Evolutionary conservation across 2,329 filamentous ascomycete genomes (phyloP).

Genomic region (Trichoderma asperellum): DNA sequence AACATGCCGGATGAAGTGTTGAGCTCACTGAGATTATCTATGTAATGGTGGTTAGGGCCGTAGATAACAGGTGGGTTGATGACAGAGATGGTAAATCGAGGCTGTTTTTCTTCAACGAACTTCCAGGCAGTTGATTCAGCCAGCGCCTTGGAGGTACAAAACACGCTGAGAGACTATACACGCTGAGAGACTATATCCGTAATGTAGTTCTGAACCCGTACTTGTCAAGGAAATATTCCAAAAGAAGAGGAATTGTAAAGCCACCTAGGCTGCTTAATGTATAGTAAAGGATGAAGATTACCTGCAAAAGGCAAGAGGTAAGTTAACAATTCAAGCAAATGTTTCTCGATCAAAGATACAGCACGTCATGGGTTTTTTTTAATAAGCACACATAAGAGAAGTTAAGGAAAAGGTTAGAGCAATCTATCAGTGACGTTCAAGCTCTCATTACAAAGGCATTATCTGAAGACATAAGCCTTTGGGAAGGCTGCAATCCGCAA

Average conservation of each 20-base stretch:
- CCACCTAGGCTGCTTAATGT: conserved; percentile 57
- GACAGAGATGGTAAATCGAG: conserved; percentile 34
- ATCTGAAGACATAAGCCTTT: too few relatives aligned
- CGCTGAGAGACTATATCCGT: conserved; percentile 55
- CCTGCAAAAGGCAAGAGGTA: too few relatives aligned
- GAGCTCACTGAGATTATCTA: conserved; percentile 30
- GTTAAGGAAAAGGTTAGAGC: too few relatives aligned
- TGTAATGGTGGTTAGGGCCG: conserved; percentile 33
- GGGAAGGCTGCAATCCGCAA: too few relatives aligned
- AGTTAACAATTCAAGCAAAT: too few relatives aligned
- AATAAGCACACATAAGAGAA: too few relatives aligned
- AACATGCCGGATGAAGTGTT: conserved; percentile 38
- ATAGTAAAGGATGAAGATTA: too few relatives aligned
- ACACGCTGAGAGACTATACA: too few relatives aligned
- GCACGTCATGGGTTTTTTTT: too few relatives aligned
- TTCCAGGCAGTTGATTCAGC: conserved; percentile 39
- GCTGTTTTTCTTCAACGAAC: conserved; percentile 36
- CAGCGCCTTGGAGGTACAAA: conserved; percentile 35
- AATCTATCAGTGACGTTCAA: too few relatives aligned
- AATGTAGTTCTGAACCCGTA: conserved; percentile 59
- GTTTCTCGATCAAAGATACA: too few relatives aligned
- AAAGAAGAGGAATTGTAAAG: conserved; percentile 53
- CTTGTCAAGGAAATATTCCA: conserved; percentile 54
- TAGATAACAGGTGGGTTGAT: conserved; percentile 38
- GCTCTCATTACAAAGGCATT: too few relatives aligned